A percentile compares a stretch with the other conserved stretches of the same genome.
Evolutionary conservation across 148 eudicot genomes (phyloP).

Genomic region (Nepenthes gracilis): DNA sequence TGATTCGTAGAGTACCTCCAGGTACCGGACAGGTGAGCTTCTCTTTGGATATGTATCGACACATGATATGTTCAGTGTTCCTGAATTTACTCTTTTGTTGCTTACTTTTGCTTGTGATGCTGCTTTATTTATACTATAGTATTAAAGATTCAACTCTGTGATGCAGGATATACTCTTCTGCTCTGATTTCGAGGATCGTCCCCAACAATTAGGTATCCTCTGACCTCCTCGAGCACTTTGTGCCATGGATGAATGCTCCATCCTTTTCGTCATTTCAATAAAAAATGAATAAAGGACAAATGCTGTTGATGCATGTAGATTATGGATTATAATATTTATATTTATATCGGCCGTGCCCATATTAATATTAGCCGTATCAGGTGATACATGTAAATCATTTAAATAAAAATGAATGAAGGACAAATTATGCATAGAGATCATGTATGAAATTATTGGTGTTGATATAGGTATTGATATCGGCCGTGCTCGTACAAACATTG

Average conservation of each 20-base stretch:
- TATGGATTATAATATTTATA: too few species aligned
- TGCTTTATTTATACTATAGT: conserved; percentile 2
- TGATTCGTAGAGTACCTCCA: conserved; percentile 27
- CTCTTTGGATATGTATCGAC: not conserved
- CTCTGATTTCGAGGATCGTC: conserved; percentile 49
- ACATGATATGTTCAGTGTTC: not conserved
- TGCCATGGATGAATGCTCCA: not conserved
- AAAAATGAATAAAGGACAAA: not conserved
- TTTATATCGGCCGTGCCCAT: too few species aligned
- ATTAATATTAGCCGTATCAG: too few species aligned
- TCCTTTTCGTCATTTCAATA: not conserved
- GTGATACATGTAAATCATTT: too few species aligned
- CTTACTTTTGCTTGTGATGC: not conserved
- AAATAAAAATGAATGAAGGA: too few species aligned
- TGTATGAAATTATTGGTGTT: too few species aligned
- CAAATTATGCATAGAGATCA: too few species aligned
- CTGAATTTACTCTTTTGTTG: not conserved
- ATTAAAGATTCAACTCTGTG: conserved; percentile 3
- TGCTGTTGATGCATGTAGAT: not conserved
- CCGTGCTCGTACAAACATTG: too few species aligned
- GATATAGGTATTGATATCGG: too few species aligned
- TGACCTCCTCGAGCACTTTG: not conserved
- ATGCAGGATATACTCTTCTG: conserved; percentile 52
- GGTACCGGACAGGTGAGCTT: conserved; percentile 37
- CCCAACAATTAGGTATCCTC: conserved; percentile 53